Percentiles rank a stretch among this genome's conserved stretches.
These are phyloP conservation scores for Alternaria longipes DNA, from an alignment of 2,329 filamentous ascomycete species.

Conservation along the genomic window DNA sequence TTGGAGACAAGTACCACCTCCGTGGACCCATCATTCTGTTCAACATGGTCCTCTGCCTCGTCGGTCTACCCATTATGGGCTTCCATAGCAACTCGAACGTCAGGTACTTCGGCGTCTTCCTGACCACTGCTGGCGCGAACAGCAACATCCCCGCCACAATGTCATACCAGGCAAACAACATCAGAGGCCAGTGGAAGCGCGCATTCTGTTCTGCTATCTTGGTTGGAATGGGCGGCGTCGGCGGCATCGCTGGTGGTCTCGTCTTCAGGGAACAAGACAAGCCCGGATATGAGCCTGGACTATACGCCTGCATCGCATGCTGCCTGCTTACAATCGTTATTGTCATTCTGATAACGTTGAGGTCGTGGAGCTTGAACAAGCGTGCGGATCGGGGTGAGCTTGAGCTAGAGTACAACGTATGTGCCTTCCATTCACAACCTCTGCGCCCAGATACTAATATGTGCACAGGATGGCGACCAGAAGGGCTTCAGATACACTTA, in stretches of 20 bases:
- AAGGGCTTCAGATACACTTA: constrained; percentile 49
- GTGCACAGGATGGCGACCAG: constrained; percentile 39
- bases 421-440: constrained; percentile 14
- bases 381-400: constrained; percentile 53
- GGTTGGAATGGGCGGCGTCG: constrained; percentile 79
- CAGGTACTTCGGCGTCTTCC: constrained; percentile 78
- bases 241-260: constrained; percentile 77
- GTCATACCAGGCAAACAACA: constrained; percentile 87
- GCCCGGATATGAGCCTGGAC: constrained; percentile 47
- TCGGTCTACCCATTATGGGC: constrained; percentile 77
- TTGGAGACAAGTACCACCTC: constrained; percentile 72
- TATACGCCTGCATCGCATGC: constrained; percentile 53
- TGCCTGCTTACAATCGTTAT: constrained; percentile 49
- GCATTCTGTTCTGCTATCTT: constrained; percentile 80
- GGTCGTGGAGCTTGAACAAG: constrained; percentile 49
- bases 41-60: constrained; percentile 67
- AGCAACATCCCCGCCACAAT: constrained; percentile 78
- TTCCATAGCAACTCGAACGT: constrained; percentile 66
- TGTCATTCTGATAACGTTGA: constrained; percentile 42
- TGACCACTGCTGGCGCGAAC: constrained; percentile 79
- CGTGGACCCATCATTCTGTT: constrained; percentile 58
- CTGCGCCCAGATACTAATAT: constrained; percentile 21
- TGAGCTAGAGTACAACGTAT: constrained; percentile 52
- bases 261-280: constrained; percentile 67
- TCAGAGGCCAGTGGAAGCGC: constrained; percentile 88